These are phyloP conservation scores for Pseudocercospora musae DNA, from an alignment of 2,329 filamentous ascomycete genomes.

Conservation along the genomic window DNA sequence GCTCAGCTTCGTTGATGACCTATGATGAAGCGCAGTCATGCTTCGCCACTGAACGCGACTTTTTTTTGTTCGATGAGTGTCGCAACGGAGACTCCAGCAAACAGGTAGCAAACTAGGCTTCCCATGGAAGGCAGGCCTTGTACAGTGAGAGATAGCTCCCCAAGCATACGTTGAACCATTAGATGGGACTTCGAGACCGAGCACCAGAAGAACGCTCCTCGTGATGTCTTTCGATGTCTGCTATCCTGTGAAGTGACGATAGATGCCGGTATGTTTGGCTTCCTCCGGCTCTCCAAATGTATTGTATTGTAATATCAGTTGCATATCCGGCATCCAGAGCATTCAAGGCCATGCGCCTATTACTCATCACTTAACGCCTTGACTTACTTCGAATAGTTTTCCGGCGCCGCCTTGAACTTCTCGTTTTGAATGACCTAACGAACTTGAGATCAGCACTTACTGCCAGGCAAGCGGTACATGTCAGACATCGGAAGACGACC, in stretches of 20 bases:
- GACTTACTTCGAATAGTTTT: constrained; percentile 11
- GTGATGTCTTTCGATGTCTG: neutral
- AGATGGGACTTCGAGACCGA: too few species aligned
- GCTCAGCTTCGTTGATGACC: neutral
- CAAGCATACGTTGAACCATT: too few species aligned
- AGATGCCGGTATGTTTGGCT: neutral
- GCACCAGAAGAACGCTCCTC: too few species aligned
- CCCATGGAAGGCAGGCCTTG: too few species aligned
- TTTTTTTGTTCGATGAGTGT: too few species aligned
- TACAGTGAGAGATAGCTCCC: too few species aligned
- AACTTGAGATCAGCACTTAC: constrained; percentile 11
- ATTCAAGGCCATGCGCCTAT: neutral
- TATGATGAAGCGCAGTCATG: neutral
- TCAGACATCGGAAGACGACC: neutral
- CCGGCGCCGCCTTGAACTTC: constrained; percentile 20
- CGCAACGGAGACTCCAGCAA: too few species aligned
- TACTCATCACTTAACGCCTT: neutral
- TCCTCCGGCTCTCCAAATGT: neutral
- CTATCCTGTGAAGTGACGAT: neutral
- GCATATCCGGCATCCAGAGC: neutral
- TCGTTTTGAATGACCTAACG: constrained; percentile 22
- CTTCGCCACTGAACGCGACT: too few species aligned
- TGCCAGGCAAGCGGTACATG: neutral
- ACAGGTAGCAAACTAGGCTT: too few species aligned
- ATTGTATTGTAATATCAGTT: neutral